These are phyloP conservation scores for Ambrosia trifida DNA, from an alignment of 129 eudicot genomes.

Conservation along the genomic window DNA sequence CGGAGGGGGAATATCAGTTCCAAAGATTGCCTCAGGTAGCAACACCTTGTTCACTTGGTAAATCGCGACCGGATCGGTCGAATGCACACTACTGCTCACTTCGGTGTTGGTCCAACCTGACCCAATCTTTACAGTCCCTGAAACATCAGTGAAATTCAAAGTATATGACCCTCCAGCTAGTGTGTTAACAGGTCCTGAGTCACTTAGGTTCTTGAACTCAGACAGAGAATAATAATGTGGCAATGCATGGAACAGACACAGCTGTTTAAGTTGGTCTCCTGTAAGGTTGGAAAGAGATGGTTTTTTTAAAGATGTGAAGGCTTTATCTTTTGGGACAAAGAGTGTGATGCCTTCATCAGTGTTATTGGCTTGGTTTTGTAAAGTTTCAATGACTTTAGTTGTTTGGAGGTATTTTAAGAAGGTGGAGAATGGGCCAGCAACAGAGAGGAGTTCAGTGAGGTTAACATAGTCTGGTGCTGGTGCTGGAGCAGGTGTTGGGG, in stretches of 20 bases:
- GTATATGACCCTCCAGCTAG: slow-evolving; percentile 67
- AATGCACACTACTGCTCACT: slow-evolving; percentile 70
- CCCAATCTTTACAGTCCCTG: slow-evolving; percentile 57
- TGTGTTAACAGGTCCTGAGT: slow-evolving; percentile 51
- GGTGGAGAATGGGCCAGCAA: slow-evolving; percentile 90
- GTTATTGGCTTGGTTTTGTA: slow-evolving; percentile 82
- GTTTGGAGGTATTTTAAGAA: slow-evolving; percentile 66
- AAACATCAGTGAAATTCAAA: slow-evolving; percentile 61
- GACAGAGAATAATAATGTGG: slow-evolving; percentile 81
- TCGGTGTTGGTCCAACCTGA: slow-evolving; percentile 85
- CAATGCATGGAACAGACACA: slow-evolving; percentile 80
- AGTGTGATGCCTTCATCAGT: slow-evolving; percentile 86
- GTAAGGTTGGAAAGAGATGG: slow-evolving; percentile 81
- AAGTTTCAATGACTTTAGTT: slow-evolving; percentile 70
- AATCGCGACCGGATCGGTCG: slow-evolving; percentile 81
- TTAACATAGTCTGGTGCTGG: slow-evolving; percentile 71
- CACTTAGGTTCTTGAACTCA: slow-evolving; percentile 75
- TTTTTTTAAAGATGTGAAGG: slow-evolving; percentile 54
- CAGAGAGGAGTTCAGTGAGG: slow-evolving; percentile 66
- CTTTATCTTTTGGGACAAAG: slow-evolving; percentile 75
- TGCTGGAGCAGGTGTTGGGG: slow-evolving; percentile 84
- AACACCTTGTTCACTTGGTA: slow-evolving; percentile 76
- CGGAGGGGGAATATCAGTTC: slow-evolving; percentile 90
- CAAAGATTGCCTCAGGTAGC: slow-evolving; percentile 85
- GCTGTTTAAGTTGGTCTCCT: slow-evolving; percentile 60